Evolutionary conservation across 805 yeast genomes (phyloP), one percentile per base, ranked within the genome.

Genomic region (Starmerella davenportii): DNA sequence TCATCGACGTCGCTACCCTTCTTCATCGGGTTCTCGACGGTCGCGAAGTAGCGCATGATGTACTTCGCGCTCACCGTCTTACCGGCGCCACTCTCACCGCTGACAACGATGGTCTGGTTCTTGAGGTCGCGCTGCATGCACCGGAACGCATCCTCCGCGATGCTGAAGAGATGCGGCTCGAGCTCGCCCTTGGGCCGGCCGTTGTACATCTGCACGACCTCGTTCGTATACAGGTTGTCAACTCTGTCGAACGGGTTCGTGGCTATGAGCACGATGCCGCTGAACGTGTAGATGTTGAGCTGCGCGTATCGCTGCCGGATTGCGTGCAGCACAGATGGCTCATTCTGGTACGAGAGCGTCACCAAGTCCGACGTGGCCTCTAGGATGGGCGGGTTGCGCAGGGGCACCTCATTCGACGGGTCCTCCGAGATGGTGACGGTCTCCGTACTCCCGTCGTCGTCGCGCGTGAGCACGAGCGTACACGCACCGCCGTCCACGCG

Each of bases 31-130:
- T 60, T 63, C 42, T 87, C 95, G 14, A 87, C 95, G 15, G 93
- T 76, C 3, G 96, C 96, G 58, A 87, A 85, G 60, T 85, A 87
- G 58, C 96, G 74, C 96, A 87, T 87, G 47, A 87, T 87, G 59
- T 80, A 87, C 57, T 87, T 87, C 30, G 98, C 98, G 45, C 90
- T 76, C 31, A 87, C 96, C 4, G 96, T 90, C 54, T 87, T 90
- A 59, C 98, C 98, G 21, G 98, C 96, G 60, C 98, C 98, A 5
- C 94, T 80, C 61, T 87, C 98, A 61, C 98, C 98, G 50, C 85
- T 74, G 15, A 87, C 96, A 15, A 87, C 95, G 45, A 87, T 85
- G 1, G 98, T 87, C 62, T 87, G 98, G 62, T 87, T 85, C 50
- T 72, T 68, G 30, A 70, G 64, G 51, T 82, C 92, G 36, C 76